Conservation (phyloP, 768 basidiomycete genomes). For the Chalciporus pseudorubinellus region DNA sequence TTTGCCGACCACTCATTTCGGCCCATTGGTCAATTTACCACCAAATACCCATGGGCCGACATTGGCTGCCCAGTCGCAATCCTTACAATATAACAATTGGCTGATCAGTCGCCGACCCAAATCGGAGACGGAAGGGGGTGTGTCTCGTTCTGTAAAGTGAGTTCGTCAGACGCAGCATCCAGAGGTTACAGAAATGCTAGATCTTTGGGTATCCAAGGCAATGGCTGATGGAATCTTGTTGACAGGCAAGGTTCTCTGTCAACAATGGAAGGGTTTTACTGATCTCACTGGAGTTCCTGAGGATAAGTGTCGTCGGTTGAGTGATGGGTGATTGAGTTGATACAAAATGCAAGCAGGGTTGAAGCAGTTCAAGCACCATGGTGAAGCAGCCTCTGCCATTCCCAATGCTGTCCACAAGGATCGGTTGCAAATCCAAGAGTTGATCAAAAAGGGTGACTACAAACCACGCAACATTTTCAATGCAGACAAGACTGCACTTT, state of each 20-base stretch:
- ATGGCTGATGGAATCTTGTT: slow-evolving; percentile 5
- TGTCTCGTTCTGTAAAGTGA: too few species aligned
- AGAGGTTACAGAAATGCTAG: slow-evolving; percentile 35
- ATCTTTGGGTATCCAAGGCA: slow-evolving; percentile 37
- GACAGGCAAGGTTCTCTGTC: slow-evolving; percentile 21
- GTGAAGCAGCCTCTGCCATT: slow-evolving; percentile 34
- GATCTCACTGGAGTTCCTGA: slow-evolving; percentile 29
- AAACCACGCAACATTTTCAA: slow-evolving; percentile 33
- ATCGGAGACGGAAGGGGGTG: too few species aligned
- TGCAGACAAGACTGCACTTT: slow-evolving; percentile 36
- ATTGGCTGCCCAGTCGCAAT: too few species aligned
- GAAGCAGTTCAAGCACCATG: slow-evolving; percentile 16
- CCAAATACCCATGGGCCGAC: too few species aligned
- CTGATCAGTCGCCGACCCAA: too few species aligned
- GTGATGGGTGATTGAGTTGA: too few species aligned
- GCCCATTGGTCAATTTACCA: too few species aligned
- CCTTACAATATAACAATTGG: too few species aligned
- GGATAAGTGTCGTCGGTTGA: slow-evolving; percentile 19
- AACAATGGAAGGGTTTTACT: slow-evolving; percentile 37
- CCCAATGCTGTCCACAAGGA: slow-evolving; percentile 25
- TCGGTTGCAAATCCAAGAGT: slow-evolving; percentile 19
- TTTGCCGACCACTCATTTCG: too few species aligned
- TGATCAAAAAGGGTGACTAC: slow-evolving; percentile 30
- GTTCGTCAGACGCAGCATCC: slow-evolving; percentile 31
- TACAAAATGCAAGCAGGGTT: not conserved